phyloP scores from a whole-genome alignment of 139 green algal genomes.

The Micractinium sp. region DNA sequence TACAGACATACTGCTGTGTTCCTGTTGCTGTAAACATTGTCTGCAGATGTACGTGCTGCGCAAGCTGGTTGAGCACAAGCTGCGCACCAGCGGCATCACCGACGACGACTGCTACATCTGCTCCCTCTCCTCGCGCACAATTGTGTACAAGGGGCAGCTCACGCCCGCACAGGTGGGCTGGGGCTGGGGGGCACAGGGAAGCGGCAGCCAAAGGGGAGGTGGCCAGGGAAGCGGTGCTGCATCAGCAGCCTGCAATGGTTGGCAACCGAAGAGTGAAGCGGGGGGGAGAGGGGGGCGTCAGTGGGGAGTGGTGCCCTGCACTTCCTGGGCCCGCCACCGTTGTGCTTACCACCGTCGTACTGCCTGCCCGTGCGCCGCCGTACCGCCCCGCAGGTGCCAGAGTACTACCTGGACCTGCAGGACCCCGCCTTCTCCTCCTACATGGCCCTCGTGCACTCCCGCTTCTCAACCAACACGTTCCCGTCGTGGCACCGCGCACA shows the following conservation, averaged over 20 bases:
- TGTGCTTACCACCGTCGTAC: not conserved
- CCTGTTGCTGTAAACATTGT: too few species aligned
- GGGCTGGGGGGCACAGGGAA: not conserved
- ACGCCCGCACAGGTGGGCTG: conserved; percentile 79
- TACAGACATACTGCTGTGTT: too few species aligned
- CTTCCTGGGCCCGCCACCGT: too few species aligned
- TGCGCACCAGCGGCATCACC: conserved; percentile 38
- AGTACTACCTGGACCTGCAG: conserved; percentile 91
- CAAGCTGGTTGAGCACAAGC: conserved; percentile 68
- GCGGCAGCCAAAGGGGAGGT: not conserved
- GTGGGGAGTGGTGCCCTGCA: too few species aligned
- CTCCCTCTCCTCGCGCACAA: conserved; percentile 86
- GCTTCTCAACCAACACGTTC: conserved; percentile 99
- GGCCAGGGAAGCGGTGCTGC: not conserved
- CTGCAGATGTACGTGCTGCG: too few species aligned
- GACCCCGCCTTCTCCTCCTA: conserved; percentile 82
- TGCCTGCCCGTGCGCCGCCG: not conserved
- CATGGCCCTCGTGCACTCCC: conserved; percentile 94
- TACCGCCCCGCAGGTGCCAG: conserved; percentile 66
- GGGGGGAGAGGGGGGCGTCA: too few species aligned
- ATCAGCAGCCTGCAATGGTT: too few species aligned
- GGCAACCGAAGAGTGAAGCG: too few species aligned
- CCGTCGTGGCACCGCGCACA: conserved; percentile 92
- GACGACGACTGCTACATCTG: conserved; percentile 93
- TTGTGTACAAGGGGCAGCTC: conserved; percentile 99